These are phyloP conservation scores for Aspergillus egyptiacus DNA, from an alignment of 495 filamentous ascomycete genomes.

Conservation along the genomic window DNA sequence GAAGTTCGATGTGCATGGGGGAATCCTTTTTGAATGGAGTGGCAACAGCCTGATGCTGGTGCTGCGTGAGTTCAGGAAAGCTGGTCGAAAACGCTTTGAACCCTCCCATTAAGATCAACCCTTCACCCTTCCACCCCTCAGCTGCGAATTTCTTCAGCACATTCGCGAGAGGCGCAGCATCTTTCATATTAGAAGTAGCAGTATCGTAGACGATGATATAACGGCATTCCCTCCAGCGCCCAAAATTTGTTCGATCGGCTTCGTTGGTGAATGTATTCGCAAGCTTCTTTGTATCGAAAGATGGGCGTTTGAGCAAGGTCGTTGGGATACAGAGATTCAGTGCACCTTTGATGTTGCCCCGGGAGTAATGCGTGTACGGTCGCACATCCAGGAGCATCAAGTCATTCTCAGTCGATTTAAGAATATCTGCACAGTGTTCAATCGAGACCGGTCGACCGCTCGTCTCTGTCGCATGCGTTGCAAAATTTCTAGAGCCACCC, in stretches of 20 bases:
- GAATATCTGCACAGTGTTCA: slow-evolving; percentile 57
- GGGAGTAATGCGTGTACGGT: slow-evolving; percentile 73
- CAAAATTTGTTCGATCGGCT: slow-evolving; percentile 66
- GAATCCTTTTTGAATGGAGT: slow-evolving; percentile 37
- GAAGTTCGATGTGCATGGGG: slow-evolving; percentile 43
- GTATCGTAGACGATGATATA: slow-evolving; percentile 86
- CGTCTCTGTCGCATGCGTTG: background rate
- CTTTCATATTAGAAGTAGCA: slow-evolving; percentile 66
- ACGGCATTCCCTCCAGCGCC: slow-evolving; percentile 64
- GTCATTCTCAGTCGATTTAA: slow-evolving; percentile 51
- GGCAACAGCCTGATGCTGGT: slow-evolving; percentile 18
- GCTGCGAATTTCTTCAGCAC: slow-evolving; percentile 86
- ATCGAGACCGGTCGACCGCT: slow-evolving; percentile 44
- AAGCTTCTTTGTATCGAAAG: slow-evolving; percentile 86
- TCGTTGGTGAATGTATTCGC: slow-evolving; percentile 79
- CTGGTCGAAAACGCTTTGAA: slow-evolving; percentile 44
- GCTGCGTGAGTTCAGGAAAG: slow-evolving; percentile 42
- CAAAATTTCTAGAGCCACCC: background rate
- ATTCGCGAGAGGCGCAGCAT: slow-evolving; percentile 69
- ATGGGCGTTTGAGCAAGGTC: slow-evolving; percentile 82
- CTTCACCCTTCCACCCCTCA: slow-evolving; percentile 73
- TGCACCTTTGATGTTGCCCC: slow-evolving; percentile 67
- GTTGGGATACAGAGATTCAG: slow-evolving; percentile 95
- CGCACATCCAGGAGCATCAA: slow-evolving; percentile 82
- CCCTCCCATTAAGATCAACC: slow-evolving; percentile 63